phyloP scores from a whole-genome alignment of 768 basidiomycete genomes.

The Boletellus ananas region DNA sequence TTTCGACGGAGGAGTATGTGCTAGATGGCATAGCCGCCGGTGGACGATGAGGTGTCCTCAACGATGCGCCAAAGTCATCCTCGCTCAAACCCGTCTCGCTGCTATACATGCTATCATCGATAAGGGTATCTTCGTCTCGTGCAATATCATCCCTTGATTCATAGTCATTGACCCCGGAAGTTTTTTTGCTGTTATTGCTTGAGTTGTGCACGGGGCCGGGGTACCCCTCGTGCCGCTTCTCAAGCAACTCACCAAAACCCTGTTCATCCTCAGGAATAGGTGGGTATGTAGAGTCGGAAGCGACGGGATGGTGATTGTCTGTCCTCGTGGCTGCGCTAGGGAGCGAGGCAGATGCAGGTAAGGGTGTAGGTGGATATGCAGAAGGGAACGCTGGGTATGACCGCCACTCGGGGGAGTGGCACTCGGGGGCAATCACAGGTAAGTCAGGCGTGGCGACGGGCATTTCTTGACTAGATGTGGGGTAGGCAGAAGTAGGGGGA shows the following conservation, averaged over 20 bases:
- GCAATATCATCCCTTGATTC: conserved; percentile 2
- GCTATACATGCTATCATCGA: conserved; percentile 25
- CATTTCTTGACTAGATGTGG: conserved; percentile 13
- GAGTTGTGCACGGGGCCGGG: conserved; percentile 55
- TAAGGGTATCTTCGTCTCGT: conserved; percentile 19
- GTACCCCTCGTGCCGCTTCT: conserved; percentile 56
- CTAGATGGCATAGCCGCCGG: conserved; percentile 17
- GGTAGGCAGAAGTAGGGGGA: conserved; percentile 49
- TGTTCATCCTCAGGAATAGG: conserved; percentile 43
- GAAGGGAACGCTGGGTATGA: conserved; percentile 73
- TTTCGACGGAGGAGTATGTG: conserved; percentile 25
- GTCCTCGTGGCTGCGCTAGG: conserved; percentile 16
- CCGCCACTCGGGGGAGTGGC: conserved; percentile 62
- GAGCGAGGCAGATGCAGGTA: conserved; percentile 37
- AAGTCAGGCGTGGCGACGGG: conserved; percentile 4
- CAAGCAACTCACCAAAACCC: conserved; percentile 74
- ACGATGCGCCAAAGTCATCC: conserved; percentile 63
- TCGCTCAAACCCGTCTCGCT: conserved; percentile 31
- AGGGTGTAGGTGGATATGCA: conserved; percentile 71
- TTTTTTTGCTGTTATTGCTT: conserved; percentile 49
- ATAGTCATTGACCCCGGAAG: conserved; percentile 38
- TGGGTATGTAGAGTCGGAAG: conserved; percentile 17
- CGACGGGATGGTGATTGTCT: not conserved
- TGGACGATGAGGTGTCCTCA: conserved; percentile 55
- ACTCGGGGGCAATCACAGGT: conserved; percentile 30